phyloP scores from a whole-genome alignment of 306 rosid species.

The Fragaria iinumae region DNA sequence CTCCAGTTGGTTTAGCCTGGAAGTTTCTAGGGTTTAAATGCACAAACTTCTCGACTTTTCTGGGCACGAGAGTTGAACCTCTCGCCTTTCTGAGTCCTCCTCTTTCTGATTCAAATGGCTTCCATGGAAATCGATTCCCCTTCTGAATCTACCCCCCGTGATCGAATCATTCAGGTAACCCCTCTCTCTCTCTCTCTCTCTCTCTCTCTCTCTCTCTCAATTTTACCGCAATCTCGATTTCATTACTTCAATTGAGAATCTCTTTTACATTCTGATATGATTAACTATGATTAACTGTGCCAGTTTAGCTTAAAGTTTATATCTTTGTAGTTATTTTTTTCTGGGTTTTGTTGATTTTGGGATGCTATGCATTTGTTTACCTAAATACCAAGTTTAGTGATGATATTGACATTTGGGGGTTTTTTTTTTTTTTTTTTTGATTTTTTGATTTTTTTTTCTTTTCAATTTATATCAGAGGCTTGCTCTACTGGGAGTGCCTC shows the following conservation, averaged over 20 bases:
- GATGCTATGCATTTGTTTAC: neutral
- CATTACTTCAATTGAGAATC: neutral
- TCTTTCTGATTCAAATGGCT: slow-evolving; percentile 44
- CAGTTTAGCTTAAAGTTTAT: neutral
- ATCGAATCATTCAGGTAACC: slow-evolving; percentile 70
- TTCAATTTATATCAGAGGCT: slow-evolving; percentile 59
- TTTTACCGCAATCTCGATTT: neutral
- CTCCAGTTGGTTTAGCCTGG: neutral
- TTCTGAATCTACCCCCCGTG: slow-evolving; percentile 47
- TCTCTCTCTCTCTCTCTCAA: too few species aligned
- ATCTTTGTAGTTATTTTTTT: neutral
- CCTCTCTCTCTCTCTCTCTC: neutral
- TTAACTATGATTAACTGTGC: neutral
- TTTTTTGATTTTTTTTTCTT: neutral
- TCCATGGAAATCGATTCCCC: slow-evolving; percentile 69
- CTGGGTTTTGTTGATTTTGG: neutral
- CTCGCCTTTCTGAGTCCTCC: slow-evolving; percentile 45
- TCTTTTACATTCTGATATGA: neutral
- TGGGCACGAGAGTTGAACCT: slow-evolving; percentile 42
- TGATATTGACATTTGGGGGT: neutral
- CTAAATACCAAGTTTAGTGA: neutral
- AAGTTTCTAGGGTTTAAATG: slow-evolving; percentile 25
- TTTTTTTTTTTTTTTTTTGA: neutral
- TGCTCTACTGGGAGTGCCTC: slow-evolving; percentile 59
- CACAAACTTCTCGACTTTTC: neutral